A percentile compares a stretch with the other conserved stretches of the same genome.
Conservation (phyloP, 306 rosid species). For the Dicorynia guianensis region DNA sequence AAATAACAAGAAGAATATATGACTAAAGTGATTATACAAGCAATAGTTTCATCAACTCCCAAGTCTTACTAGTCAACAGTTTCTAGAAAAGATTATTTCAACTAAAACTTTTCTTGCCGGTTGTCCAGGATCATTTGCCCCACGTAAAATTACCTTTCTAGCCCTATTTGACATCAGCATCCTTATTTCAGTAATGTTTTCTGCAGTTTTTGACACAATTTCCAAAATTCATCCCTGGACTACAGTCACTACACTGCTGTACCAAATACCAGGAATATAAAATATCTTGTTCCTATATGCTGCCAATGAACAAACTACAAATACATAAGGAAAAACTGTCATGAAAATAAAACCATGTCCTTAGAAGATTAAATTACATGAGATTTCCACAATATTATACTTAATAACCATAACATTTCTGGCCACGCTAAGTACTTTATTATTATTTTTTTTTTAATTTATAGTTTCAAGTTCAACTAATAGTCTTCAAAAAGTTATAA, state of each 20-base stretch:
- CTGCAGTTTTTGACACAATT: not conserved
- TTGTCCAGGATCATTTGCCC: not conserved
- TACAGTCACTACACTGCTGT: not conserved
- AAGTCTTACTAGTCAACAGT: not conserved
- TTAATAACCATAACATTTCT: not conserved
- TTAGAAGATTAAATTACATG: slow-evolving; percentile 14
- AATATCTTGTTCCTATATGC: not conserved
- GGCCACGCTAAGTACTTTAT: not conserved
- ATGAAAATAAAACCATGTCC: not conserved
- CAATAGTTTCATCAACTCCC: not conserved
- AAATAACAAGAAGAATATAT: not conserved
- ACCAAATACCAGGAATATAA: not conserved
- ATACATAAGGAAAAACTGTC: not conserved
- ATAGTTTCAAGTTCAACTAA: not conserved
- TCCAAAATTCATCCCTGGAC: not conserved
- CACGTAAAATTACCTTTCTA: no score
- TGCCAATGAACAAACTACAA: not conserved
- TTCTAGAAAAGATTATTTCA: slow-evolving; percentile 14
- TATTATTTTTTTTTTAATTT: not conserved
- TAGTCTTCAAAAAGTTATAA: not conserved
- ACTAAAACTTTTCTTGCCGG: not conserved
- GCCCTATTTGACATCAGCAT: no score
- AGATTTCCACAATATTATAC: not conserved
- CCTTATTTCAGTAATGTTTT: not conserved
- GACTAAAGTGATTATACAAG: not conserved